Percentiles rank a stretch among this genome's conserved stretches.
phyloP scores from a whole-genome alignment of 1,284 basidiomycete species.

The Ustilago nuda region DNA sequence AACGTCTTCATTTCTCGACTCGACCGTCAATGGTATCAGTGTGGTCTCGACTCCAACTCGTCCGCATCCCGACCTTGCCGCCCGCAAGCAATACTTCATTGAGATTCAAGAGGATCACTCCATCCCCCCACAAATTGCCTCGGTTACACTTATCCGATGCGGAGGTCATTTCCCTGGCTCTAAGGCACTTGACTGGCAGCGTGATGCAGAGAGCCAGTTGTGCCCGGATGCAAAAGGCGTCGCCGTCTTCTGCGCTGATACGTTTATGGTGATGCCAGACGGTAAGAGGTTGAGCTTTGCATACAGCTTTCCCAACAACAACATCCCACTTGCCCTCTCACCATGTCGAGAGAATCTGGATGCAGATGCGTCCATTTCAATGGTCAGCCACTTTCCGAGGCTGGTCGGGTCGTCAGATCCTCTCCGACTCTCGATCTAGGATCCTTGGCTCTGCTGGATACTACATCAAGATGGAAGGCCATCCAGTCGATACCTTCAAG shows the following conservation, averaged over 20 bases:
- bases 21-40: slow-evolving; percentile 42
- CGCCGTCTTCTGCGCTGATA: slow-evolving; percentile 41
- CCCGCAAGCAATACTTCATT: slow-evolving; percentile 20
- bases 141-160: slow-evolving; percentile 28
- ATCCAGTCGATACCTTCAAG: slow-evolving; percentile 24
- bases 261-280: slow-evolving; percentile 34
- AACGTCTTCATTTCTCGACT: slow-evolving; percentile 46
- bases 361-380: slow-evolving; percentile 30
- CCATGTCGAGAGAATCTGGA: slow-evolving; percentile 42
- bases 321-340: slow-evolving; percentile 40
- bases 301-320: slow-evolving; percentile 40
- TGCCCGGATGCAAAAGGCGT: background rate
- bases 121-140: slow-evolving; percentile 21
- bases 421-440: slow-evolving; percentile 26
- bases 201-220: slow-evolving; percentile 11
- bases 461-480: slow-evolving; percentile 37
- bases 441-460: slow-evolving; percentile 34
- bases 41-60: slow-evolving; percentile 22
- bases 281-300: slow-evolving; percentile 33
- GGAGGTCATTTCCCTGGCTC: slow-evolving; percentile 41
- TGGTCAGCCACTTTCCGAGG: slow-evolving; percentile 41
- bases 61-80: slow-evolving; percentile 23
- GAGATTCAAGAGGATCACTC: slow-evolving; percentile 22
- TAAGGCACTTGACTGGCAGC: slow-evolving; percentile 27
- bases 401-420: slow-evolving; percentile 35